Conservation (phyloP, 164 flowering plant species). For the Santalum album region DNA sequence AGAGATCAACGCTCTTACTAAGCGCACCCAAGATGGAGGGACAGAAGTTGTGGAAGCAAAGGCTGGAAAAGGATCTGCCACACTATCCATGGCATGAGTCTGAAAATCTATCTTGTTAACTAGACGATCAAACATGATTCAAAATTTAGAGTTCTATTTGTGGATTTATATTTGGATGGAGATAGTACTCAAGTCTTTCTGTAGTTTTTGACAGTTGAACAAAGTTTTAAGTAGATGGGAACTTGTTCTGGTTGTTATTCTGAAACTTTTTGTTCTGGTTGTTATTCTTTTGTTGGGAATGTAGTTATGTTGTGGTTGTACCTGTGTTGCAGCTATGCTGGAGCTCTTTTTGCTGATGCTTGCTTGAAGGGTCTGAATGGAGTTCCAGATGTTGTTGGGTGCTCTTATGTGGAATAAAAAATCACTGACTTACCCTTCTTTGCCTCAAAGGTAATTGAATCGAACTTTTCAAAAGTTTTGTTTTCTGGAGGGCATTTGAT, state of each 20-base stretch:
- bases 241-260: too few species aligned
- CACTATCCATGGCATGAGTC: constrained; percentile 25
- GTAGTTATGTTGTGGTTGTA: too few species aligned
- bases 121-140: too few species aligned
- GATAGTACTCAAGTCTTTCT: too few species aligned
- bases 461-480: background rate
- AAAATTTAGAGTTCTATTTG: too few species aligned
- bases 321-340: constrained; percentile 54
- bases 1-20: constrained; percentile 14
- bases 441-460: constrained; percentile 78
- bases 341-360: constrained; percentile 94
- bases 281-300: too few species aligned
- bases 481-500: too few species aligned
- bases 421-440: constrained; percentile 92
- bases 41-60: constrained; percentile 35
- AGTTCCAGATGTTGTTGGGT: constrained; percentile 90
- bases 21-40: constrained; percentile 28
- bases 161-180: too few species aligned
- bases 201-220: too few species aligned
- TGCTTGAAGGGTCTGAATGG: constrained; percentile 98
- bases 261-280: background rate
- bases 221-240: too few species aligned
- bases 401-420: constrained; percentile 75
- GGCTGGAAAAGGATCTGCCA: constrained; percentile 30
- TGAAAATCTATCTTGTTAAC: background rate